phyloP scores from a whole-genome alignment of 345 rosid species.

The Heritiera fomes region DNA sequence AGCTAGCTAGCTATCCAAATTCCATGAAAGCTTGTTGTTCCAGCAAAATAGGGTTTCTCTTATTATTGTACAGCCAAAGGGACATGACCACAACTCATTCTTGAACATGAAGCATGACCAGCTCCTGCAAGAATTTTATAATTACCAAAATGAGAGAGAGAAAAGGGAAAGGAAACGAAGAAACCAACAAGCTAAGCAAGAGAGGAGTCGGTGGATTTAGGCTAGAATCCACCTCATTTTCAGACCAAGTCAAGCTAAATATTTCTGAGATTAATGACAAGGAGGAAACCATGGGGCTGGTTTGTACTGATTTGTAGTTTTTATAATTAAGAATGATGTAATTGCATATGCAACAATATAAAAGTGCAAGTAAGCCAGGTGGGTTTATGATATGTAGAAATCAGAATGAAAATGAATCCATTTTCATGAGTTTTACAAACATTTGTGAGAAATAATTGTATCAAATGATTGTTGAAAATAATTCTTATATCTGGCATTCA shows the following conservation, averaged over 20 bases:
- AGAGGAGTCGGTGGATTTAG: constrained; percentile 12
- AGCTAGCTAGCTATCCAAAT: neutral
- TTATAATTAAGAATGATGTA: neutral
- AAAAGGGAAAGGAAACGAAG: no score
- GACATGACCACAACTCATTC: constrained; percentile 28
- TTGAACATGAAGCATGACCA: constrained; percentile 29
- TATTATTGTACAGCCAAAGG: constrained; percentile 19
- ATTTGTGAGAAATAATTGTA: no score
- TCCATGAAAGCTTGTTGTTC: neutral
- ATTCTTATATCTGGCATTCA: no score
- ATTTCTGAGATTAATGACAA: neutral
- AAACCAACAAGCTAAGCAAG: neutral
- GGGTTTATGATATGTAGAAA: neutral
- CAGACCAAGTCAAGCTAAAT: neutral
- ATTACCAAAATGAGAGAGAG: neutral
- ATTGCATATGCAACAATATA: constrained; percentile 13
- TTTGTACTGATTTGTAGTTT: neutral
- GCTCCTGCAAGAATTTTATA: constrained; percentile 18
- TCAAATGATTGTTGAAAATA: no score
- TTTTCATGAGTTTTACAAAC: neutral
- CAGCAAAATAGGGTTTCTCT: neutral
- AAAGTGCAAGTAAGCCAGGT: no score
- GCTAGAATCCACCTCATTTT: neutral
- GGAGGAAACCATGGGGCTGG: neutral
- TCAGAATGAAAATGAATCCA: neutral